A percentile compares a stretch with the other conserved stretches of the same genome.
phyloP scores from a whole-genome alignment of 23 red algal species.

The Gracilaria domingensis region DNA sequence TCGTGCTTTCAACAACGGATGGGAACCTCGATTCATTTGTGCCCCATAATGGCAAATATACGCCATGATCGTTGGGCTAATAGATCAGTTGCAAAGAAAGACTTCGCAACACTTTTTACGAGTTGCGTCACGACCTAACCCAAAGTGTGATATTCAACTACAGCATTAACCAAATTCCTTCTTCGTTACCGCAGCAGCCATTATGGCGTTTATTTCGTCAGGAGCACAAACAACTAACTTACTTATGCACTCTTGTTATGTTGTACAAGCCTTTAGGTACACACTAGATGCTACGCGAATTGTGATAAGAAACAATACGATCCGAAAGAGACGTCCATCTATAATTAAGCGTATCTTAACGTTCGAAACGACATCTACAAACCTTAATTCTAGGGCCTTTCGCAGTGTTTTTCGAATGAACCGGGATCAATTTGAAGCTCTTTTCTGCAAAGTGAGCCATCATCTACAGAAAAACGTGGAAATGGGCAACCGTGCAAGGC shows the following conservation, averaged over 20 bases:
- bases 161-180: no score
- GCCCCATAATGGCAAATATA: no score
- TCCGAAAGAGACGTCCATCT: not conserved
- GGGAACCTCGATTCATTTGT: no score
- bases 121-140: no score
- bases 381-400: not conserved
- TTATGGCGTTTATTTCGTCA: not conserved
- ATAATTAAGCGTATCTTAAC: not conserved
- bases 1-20: no score
- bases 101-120: no score
- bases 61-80: no score
- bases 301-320: not conserved
- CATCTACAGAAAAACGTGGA: not conserved
- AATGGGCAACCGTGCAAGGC: not conserved
- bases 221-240: no score
- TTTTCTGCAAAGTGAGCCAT: not conserved
- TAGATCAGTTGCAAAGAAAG: no score
- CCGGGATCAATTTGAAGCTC: not conserved
- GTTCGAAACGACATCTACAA: not conserved
- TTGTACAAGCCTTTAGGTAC: not conserved
- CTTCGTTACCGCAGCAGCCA: no score
- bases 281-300: not conserved
- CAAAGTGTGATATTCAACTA: no score
- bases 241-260: no score
- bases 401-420: not conserved